These are phyloP conservation scores for Flaveria bidentis DNA, from an alignment of 129 eudicot genomes.

Conservation along the genomic window DNA sequence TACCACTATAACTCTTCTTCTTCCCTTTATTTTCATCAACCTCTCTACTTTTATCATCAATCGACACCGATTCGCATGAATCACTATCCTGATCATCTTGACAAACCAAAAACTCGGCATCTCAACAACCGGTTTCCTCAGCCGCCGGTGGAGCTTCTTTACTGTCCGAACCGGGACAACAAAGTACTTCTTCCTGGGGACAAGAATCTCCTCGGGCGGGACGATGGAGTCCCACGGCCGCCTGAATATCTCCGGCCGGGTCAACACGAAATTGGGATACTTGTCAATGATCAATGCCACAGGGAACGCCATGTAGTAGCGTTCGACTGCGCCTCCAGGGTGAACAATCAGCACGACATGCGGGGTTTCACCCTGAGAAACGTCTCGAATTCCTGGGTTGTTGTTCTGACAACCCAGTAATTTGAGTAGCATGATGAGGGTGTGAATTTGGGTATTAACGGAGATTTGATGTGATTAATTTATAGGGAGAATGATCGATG, in stretches of 20 bases:
- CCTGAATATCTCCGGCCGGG: constrained; percentile 58
- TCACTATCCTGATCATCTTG: too few relatives aligned
- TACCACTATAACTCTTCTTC: too few relatives aligned
- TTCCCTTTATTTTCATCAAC: constrained; percentile 5
- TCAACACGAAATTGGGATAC: constrained; percentile 54
- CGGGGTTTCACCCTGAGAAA: constrained; percentile 21
- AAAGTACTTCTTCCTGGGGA: constrained; percentile 62
- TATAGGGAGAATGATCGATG: constrained; percentile 32
- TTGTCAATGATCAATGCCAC: constrained; percentile 56
- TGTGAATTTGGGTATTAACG: background rate
- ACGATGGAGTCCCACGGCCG: constrained; percentile 66
- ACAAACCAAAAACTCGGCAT: constrained; percentile 10
- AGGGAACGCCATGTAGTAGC: constrained; percentile 73
- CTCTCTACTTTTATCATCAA: too few relatives aligned
- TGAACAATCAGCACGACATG: constrained; percentile 63
- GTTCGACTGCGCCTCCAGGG: constrained; percentile 55
- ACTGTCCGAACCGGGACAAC: constrained; percentile 51
- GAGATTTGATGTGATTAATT: background rate
- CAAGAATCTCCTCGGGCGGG: constrained; percentile 61
- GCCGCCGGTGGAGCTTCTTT: constrained; percentile 51
- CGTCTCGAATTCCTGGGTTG: background rate
- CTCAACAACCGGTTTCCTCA: background rate
- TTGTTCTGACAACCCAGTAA: constrained; percentile 33
- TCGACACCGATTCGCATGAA: too few relatives aligned
- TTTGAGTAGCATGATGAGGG: constrained; percentile 44